Evolutionary conservation across 2,329 filamentous ascomycete genomes (phyloP), one percentile per base, ranked within the genome.

Genomic region (Microdochium bolleyi): DNA sequence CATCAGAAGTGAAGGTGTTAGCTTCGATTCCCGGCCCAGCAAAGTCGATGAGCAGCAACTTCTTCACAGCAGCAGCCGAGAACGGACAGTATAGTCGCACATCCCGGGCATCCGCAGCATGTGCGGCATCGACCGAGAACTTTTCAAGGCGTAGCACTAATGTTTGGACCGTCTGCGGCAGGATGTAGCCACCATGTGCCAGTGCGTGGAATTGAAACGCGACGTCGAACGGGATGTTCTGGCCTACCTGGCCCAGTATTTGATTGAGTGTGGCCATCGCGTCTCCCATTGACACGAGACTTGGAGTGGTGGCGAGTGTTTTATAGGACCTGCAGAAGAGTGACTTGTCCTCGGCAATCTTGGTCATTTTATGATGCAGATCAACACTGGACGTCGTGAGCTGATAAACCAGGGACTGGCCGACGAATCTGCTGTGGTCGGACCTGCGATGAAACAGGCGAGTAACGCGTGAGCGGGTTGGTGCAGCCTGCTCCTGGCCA

Each of bases 201-300:
- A 92, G 67, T 16, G 75, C 77, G 50, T 86, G 77, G 4, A 88
- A 68, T 58, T 88, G 84, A 59, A 83, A 87, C 5, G 80, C 70
- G 1, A 84, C 61, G 0, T 68, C 63, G 56, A 83, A 88, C 4
- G 79, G 68, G 53, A 81, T 13, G 21, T 46, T 11, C 10, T 19
- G 16, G 10, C 22, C 41, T 10, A 46, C 21, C n/a, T 22, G 41
- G 21, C 41, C 41, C 4, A 46, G 19, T 4, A 19, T 63, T 7
- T 58, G 57, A 21, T 69, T 67, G 41, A 80, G 67, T 8, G 53
- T 49, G 1, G 44, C 49, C 60, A 73, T 41, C 11, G 53, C 61
- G 13, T 61, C 58, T 4, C 34, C 38, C 55, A 63, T 60, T 3
- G 16, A 19, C 14, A 46, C 41, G 22, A 13, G 19, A 22, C 41